These are phyloP conservation scores for Actinomortierella wolfii DNA, from an alignment of 371 early-diverging fungal genomes.

Conservation along the genomic window DNA sequence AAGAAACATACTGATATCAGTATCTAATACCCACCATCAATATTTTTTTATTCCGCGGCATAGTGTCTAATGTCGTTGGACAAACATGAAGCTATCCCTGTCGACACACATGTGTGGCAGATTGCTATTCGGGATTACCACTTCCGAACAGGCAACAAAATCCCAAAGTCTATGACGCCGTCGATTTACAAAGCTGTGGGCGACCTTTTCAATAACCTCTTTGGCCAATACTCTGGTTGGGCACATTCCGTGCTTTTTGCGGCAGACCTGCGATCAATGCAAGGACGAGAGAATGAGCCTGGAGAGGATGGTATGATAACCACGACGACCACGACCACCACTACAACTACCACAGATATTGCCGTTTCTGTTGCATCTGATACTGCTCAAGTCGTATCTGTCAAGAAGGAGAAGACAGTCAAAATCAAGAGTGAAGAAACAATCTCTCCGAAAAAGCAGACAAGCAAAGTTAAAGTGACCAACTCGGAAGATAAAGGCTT, in stretches of 20 bases:
- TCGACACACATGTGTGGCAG: slow-evolving; percentile 95
- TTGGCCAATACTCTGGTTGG: slow-evolving; percentile 92
- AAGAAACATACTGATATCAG: too few species aligned
- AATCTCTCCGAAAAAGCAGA: too few species aligned
- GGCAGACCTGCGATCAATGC: slow-evolving; percentile 53
- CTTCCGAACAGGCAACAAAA: slow-evolving; percentile 48
- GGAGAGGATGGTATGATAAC: too few species aligned
- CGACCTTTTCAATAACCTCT: slow-evolving; percentile 73
- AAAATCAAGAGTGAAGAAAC: too few species aligned
- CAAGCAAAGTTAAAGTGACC: too few species aligned
- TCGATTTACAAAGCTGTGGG: slow-evolving; percentile 74
- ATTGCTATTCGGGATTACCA: slow-evolving; percentile 85
- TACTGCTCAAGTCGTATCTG: too few species aligned
- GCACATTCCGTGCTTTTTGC: slow-evolving; percentile 84
- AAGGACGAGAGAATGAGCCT: slow-evolving; percentile 11
- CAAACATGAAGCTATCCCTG: slow-evolving; percentile 84
- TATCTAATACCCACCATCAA: too few species aligned
- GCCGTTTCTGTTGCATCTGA: too few species aligned
- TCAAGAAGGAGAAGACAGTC: too few species aligned
- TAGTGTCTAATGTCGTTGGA: slow-evolving; percentile 84
- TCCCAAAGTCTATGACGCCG: slow-evolving; percentile 67
- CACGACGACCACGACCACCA: too few species aligned
- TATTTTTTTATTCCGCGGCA: background rate
- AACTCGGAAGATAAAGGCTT: too few species aligned
- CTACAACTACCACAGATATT: too few species aligned